Evolutionary conservation across 176 grass and related monocot species (phyloP).

Genomic region (Coix lacrymajobi): DNA sequence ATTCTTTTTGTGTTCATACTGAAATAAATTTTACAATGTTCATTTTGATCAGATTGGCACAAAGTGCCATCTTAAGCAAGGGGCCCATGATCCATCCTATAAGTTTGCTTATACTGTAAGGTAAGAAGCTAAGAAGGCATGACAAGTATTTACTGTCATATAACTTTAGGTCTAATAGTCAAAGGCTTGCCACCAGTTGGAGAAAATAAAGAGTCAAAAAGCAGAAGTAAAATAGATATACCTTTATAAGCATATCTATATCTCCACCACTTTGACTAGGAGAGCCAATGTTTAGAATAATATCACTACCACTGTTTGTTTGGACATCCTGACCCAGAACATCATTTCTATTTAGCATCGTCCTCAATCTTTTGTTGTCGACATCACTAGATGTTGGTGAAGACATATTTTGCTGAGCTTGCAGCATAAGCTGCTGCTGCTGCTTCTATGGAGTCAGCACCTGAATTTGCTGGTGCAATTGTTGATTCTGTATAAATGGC

Average conservation of each 20-base stretch:
- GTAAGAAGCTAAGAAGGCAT: background rate
- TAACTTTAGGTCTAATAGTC: background rate
- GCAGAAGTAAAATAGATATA: slow-evolving; percentile 24
- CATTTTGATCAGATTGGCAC: background rate
- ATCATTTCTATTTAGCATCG: slow-evolving; percentile 74
- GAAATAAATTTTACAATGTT: background rate
- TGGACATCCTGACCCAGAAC: slow-evolving; percentile 63
- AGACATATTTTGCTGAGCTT: slow-evolving; percentile 69
- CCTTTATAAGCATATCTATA: slow-evolving; percentile 78
- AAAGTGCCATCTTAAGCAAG: background rate
- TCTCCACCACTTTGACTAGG: slow-evolving; percentile 69
- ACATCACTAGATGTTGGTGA: slow-evolving; percentile 76
- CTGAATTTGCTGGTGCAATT: slow-evolving; percentile 70
- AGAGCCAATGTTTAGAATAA: slow-evolving; percentile 66
- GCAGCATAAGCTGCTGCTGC: slow-evolving; percentile 66
- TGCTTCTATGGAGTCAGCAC: slow-evolving; percentile 67
- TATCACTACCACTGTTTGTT: slow-evolving; percentile 56
- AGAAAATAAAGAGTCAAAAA: slow-evolving; percentile 3
- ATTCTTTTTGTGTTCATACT: background rate
- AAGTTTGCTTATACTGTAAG: background rate
- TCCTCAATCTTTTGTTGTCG: slow-evolving; percentile 70
- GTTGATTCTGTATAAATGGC: slow-evolving; percentile 63
- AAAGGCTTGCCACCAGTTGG: background rate
- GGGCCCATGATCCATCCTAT: background rate
- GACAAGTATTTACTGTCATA: background rate